Base-by-base conservation (phyloP, 2,329 filamentous ascomycete species). In the Aureobasidium uvarum region DNA sequence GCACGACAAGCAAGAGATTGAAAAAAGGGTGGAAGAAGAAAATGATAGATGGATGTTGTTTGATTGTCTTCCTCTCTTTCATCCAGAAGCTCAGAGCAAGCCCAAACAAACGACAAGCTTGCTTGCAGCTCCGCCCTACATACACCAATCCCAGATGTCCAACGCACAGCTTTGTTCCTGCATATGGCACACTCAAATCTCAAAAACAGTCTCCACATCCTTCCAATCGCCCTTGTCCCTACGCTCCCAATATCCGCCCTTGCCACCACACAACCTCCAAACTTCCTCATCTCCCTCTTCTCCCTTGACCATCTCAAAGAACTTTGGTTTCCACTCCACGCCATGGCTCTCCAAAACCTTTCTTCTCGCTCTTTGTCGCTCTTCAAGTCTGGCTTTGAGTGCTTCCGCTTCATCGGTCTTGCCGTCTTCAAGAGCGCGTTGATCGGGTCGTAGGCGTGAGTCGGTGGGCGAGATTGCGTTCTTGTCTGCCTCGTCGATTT, bases 211-310 rank as follows among this genome's bases (percentile, higher is more conserved):
- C 66, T 81, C 76, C 46, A 87, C 80, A 7, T 80, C 81, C 10
- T 77, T 77, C 91, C 91, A 96, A 65, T 81, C 81, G 1, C 88
- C 88, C 69, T 80, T 85, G 2, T 81, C 83, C 67, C 94, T 85
- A 77, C 91, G 89, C 74, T 96, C 93, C 95, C 95, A 99, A 78
- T 99, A 99, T 10, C 91, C 88, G 20, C 96, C 92, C 77, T 89
- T 92, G 23, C 92, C 92, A 2, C 81, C 81, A 79, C 88, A 95
- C 68, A 96, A 77, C 72, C 86, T 71, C 81, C 81, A 83, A n/a
- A 81, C 74, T 70, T 82, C 81, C 67, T 81, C 79, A 1, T 69
- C 73, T 0, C 60, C 74, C 13, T 72, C 72, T 10, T 70, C 70
- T 5, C 69, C 74, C 5, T 67, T 80, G 10, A 90, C 86, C 77